Conservation (phyloP, 352 stramenopile genomes). For the Pythium plurisporium region DNA sequence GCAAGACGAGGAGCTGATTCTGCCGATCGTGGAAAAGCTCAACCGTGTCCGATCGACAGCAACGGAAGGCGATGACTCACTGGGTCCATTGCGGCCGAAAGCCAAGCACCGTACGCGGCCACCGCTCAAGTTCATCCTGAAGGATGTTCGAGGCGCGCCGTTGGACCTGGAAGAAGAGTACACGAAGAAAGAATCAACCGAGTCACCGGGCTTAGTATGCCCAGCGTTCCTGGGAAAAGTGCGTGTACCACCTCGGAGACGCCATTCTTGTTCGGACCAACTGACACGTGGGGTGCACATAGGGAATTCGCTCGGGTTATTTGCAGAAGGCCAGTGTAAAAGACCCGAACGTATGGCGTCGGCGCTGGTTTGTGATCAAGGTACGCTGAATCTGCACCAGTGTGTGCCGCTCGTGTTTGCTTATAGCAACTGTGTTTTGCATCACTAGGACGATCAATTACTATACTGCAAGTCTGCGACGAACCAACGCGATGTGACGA, state of each 20-base stretch:
- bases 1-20: constrained; percentile 73
- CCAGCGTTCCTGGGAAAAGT: constrained; percentile 68
- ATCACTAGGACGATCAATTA: constrained; percentile 59
- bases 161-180: constrained; percentile 59
- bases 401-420: neutral
- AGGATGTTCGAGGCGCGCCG: constrained; percentile 70
- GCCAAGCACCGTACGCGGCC: constrained; percentile 55
- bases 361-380: constrained; percentile 86
- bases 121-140: constrained; percentile 80
- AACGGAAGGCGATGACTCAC: constrained; percentile 45
- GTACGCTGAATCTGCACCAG: constrained; percentile 23
- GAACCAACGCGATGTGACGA: constrained; percentile 78
- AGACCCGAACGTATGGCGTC: constrained; percentile 73
- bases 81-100: constrained; percentile 42
- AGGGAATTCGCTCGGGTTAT: constrained; percentile 75
- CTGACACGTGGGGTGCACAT: neutral
- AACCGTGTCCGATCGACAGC: constrained; percentile 44
- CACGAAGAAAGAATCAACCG: constrained; percentile 26
- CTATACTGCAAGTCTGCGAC: constrained; percentile 82
- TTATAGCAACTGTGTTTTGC: too few species aligned
- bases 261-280: too few species aligned
- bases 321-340: constrained; percentile 81
- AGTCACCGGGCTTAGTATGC: constrained; percentile 51
- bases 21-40: constrained; percentile 63
- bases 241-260: too few species aligned